phyloP scores from a whole-genome alignment of 805 yeast species.

The Sugiyamaella valdiviana region DNA sequence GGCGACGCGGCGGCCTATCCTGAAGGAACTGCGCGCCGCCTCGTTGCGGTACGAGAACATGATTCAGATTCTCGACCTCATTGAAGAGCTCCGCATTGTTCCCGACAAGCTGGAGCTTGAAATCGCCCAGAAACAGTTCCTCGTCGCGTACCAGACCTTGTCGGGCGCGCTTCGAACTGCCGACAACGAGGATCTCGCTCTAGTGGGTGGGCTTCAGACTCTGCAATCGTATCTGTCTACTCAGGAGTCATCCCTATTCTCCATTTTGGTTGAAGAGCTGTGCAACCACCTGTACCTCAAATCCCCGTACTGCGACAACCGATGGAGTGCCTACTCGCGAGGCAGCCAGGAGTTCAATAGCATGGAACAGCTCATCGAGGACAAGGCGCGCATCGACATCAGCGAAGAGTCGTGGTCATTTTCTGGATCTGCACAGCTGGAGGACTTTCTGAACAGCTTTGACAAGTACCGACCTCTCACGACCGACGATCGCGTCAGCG shows the following conservation, averaged over 20 bases:
- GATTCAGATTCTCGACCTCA: slow-evolving; percentile 62
- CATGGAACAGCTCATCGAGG: slow-evolving; percentile 22
- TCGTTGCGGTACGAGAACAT: slow-evolving; percentile 58
- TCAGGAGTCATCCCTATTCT: slow-evolving; percentile 48
- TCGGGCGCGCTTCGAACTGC: slow-evolving; percentile 35
- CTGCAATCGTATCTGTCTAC: slow-evolving; percentile 29
- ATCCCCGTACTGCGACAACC: slow-evolving; percentile 31
- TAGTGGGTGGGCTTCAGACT: slow-evolving; percentile 29
- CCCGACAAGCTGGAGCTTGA: slow-evolving; percentile 61
- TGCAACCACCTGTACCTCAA: slow-evolving; percentile 62
- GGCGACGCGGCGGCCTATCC: slow-evolving; percentile 47
- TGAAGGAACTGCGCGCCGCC: slow-evolving; percentile 59
- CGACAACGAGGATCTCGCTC: slow-evolving; percentile 27
- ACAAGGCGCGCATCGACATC: slow-evolving; percentile 22
- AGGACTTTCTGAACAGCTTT: slow-evolving; percentile 17
- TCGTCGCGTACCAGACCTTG: slow-evolving; percentile 55
- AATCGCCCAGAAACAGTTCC: slow-evolving; percentile 65
- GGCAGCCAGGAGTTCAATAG: slow-evolving; percentile 17
- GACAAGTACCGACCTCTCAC: slow-evolving; percentile 13
- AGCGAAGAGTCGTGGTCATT: slow-evolving; percentile 20
- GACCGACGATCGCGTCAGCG: slow-evolving; percentile 19
- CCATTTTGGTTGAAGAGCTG: slow-evolving; percentile 69
- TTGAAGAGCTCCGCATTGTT: slow-evolving; percentile 52
- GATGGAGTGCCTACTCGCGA: slow-evolving; percentile 26
- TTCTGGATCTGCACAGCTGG: slow-evolving; percentile 22